Evolutionary conservation across 2,329 filamentous ascomycete species (phyloP), one percentile per base, ranked within the genome.

Genomic region (Phialophora expanda): DNA sequence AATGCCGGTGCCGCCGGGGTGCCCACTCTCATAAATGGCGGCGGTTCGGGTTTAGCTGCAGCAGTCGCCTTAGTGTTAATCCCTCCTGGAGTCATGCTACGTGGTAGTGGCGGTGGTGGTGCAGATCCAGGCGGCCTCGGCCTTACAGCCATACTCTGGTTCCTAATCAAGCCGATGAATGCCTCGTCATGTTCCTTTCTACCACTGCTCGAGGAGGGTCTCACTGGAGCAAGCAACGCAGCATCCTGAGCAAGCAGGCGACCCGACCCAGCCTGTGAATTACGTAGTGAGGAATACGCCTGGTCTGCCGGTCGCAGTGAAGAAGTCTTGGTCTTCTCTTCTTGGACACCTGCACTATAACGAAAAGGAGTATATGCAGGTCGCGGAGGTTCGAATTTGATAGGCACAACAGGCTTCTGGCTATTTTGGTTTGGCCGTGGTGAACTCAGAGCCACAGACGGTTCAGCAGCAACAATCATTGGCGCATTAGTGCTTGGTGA

Each of bases 221-320:
- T 24, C 69, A 62, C 24, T 69, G 66, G 22, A 4, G 73, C 73
- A 41, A 65, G 61, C 34, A 66, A 17, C 46, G 65, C 54, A 32
- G 66, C 55, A 14, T 73, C 74, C 55, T 78, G 76, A 46, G 77
- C 75, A 76, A 82, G 78, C 50, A 79, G 71, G 63, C 80, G 76
- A 41, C 80, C 79, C 65, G 77, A 81, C 54, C 80, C 79, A 5
- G 76, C 76, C 53, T 77, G 78, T 24, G 79, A 80, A 61, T 81
- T 78, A 22, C 81, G 78, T 64, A 83, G 70, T 32, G 78, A 80
- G 24, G 80, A 81, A 67, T 83, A 83, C 9, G 79, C 80, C 71
- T 82, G 75, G 64, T 81, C 80, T 26, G 79, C 79, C 4, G 80
- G 80, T 20, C 77, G 76, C 48, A 76, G 75, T 41, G 78, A 73